Conservation (phyloP, 257 asterid species). For the Verbascum thapsus region DNA sequence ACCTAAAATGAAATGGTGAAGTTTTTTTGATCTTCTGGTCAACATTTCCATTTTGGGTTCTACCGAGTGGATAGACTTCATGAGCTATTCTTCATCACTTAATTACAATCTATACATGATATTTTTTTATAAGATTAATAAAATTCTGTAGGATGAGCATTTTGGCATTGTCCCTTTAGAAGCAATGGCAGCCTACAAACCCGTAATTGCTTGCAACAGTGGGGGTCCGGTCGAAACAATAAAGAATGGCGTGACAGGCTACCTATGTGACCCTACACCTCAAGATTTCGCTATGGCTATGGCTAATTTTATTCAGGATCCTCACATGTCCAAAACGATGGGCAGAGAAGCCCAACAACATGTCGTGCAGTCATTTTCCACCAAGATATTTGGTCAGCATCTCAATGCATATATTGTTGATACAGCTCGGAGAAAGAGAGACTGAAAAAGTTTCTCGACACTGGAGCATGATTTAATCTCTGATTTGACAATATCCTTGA, state of each 20-base stretch:
- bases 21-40: too few species aligned
- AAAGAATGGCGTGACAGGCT: constrained; percentile 47
- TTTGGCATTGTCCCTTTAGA: constrained; percentile 97
- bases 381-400: constrained; percentile 48
- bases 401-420: constrained; percentile 43
- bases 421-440: constrained; percentile 35
- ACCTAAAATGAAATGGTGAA: too few species aligned
- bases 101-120: neutral
- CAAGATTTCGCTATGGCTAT: constrained; percentile 46
- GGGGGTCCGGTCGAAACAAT: constrained; percentile 79
- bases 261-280: constrained; percentile 49
- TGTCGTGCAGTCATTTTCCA: constrained; percentile 44
- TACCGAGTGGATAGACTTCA: too few species aligned
- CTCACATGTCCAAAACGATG: constrained; percentile 43
- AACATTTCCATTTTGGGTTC: too few species aligned
- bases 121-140: constrained; percentile 4
- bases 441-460: neutral
- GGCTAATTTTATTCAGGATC: constrained; percentile 43
- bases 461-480: neutral
- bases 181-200: constrained; percentile 96
- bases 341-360: constrained; percentile 48
- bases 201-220: constrained; percentile 90
- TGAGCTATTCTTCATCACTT: neutral
- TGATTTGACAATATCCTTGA: neutral
- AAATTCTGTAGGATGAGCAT: constrained; percentile 71